Evolutionary conservation across 129 eudicot genomes (phyloP), one percentile per base, ranked within the genome.

Genomic region (Deinandra increscens): DNA sequence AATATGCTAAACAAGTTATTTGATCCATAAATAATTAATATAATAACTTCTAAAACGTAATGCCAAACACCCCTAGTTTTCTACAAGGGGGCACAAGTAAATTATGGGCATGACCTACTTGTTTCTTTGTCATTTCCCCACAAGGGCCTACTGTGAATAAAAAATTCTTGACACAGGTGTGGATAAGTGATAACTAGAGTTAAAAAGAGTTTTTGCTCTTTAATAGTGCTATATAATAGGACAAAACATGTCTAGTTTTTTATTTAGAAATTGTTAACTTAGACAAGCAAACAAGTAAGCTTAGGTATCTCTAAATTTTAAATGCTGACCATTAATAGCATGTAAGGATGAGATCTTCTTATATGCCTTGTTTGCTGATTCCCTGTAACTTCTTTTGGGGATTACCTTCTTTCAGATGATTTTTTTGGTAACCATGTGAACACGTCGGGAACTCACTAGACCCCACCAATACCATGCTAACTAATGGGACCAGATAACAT

Each of bases 71-170:
- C 44, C 45, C 7, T 36, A 34, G 15, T 36, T 60, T 17, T 36
- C 66, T 60, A 60, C 29, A 6, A 34, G 66, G 8, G 42, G 23
- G 36, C 46, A 60, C 22, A 39, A 36, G 63, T 42, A 54, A 18
- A 42, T n/a, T 39, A 42, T 34, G 66, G 17, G 44, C 33, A 23
- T 4, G 64, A 7, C 29, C 33, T 14, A 51, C 71, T 64, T 58
- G 67, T 46, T 46, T 45, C 53, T 69, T 68, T 68, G 60, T 68
- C 80, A 37, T 59, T 34, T 49, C 59, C 56, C 38, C 58, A 76
- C 64, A 69, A 69, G 64, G 78, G 22, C 81, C 76, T 77, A 62
- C 81, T 50, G 51, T 18, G 66, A 77, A 60, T 51, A 18, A 38
- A 51, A 22, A 6, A 33, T 4, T 68, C 39, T 74, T 44, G 39